Evolutionary conservation across 257 asterid species (phyloP).

Genomic region (Salvia hispanica): DNA sequence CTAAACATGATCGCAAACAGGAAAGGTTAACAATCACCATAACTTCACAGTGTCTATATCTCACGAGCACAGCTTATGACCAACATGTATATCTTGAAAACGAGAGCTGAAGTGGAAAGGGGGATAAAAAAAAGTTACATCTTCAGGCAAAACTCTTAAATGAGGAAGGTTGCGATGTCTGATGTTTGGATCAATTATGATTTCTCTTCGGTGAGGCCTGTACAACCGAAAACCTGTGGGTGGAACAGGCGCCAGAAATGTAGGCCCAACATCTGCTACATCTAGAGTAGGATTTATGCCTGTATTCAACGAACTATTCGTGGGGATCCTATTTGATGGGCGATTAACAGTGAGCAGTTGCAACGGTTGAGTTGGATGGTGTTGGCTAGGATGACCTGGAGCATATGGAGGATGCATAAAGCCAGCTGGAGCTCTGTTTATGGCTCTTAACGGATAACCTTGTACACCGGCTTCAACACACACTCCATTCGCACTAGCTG

Average conservation of each 20-base stretch:
- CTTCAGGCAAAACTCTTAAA: constrained; percentile 72
- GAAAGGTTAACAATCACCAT: not conserved
- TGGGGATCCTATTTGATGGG: constrained; percentile 41
- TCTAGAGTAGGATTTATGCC: constrained; percentile 46
- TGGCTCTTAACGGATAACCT: constrained; percentile 49
- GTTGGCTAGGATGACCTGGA: constrained; percentile 46
- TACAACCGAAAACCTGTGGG: constrained; percentile 31
- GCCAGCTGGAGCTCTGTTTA: constrained; percentile 40
- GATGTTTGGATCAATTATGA: constrained; percentile 40
- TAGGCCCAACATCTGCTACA: constrained; percentile 44
- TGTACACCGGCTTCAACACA: constrained; percentile 45
- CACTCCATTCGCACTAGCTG: constrained; percentile 46
- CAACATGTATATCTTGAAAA: not conserved
- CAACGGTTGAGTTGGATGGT: constrained; percentile 36
- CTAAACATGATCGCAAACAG: constrained; percentile 38
- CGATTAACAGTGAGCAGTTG: constrained; percentile 47
- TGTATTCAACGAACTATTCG: constrained; percentile 34
- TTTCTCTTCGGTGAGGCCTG: constrained; percentile 39
- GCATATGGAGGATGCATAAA: constrained; percentile 48
- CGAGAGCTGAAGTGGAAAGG: constrained; percentile 4
- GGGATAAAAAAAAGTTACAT: constrained; percentile 43
- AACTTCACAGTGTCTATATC: constrained; percentile 13
- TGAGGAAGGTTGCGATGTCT: constrained; percentile 54
- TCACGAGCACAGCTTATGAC: constrained; percentile 14
- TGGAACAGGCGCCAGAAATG: constrained; percentile 53